Percentiles rank a stretch among this genome's conserved stretches.
Evolutionary conservation across 2,329 filamentous ascomycete species (phyloP).

Genomic region (Hymenoscyphus occultus): DNA sequence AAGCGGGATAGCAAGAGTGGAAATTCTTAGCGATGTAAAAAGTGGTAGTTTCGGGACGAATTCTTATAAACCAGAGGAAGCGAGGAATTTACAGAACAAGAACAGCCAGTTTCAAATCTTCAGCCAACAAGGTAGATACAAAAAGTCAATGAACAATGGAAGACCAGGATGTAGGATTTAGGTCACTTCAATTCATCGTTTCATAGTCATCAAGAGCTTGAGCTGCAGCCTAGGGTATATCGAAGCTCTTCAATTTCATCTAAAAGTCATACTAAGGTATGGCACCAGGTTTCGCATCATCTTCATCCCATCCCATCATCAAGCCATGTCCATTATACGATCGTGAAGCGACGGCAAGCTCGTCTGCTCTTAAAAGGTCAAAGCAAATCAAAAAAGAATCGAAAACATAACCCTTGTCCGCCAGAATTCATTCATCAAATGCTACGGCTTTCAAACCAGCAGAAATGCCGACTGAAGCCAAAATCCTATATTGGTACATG

Average conservation of each 20-base stretch:
- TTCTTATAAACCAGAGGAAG: too few relatives aligned
- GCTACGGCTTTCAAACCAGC: slow-evolving; percentile 2
- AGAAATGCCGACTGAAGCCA: slow-evolving; percentile 7
- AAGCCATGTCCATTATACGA: slow-evolving; percentile 8
- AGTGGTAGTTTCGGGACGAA: too few relatives aligned
- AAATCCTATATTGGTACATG: slow-evolving; percentile 12
- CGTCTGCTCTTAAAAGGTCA: slow-evolving; percentile 7
- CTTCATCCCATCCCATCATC: slow-evolving; percentile 10
- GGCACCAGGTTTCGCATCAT: slow-evolving; percentile 3
- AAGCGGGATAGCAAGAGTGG: too few relatives aligned
- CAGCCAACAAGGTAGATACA: too few relatives aligned
- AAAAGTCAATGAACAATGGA: too few relatives aligned
- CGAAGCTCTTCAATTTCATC: slow-evolving; percentile 2
- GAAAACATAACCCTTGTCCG: slow-evolving; percentile 10
- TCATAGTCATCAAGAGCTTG: not conserved
- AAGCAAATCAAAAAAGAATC: slow-evolving; percentile 14
- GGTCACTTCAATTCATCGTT: not conserved
- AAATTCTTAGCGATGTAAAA: too few relatives aligned
- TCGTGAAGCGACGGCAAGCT: slow-evolving; percentile 3
- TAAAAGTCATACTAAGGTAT: slow-evolving; percentile 1
- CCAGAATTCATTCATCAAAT: slow-evolving; percentile 7
- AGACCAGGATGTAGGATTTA: not conserved
- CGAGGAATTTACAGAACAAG: too few relatives aligned
- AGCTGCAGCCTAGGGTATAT: not conserved
- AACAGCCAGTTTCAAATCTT: too few relatives aligned